phyloP scores from a whole-genome alignment of 2,329 filamentous ascomycete species.

The Fusarium devonianum region DNA sequence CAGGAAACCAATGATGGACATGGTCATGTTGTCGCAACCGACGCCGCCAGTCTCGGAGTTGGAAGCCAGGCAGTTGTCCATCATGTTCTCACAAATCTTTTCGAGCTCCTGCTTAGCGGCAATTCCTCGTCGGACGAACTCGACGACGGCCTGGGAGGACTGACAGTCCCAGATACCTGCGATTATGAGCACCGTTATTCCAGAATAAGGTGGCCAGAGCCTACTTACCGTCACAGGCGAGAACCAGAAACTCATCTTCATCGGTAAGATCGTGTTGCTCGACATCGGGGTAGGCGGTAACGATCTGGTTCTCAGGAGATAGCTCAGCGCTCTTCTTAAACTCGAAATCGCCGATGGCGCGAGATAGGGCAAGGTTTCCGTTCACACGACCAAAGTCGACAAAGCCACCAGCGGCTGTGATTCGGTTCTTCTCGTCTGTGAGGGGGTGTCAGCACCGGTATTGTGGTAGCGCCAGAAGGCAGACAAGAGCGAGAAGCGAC shows the following conservation, averaged over 20 bases:
- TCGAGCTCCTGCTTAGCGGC: conserved; percentile 94
- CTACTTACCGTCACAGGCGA: conserved; percentile 86
- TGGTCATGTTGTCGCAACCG: conserved; percentile 99
- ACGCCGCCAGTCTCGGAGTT: conserved; percentile 98
- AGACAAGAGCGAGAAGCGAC: conserved; percentile 37
- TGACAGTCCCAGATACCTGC: conserved; percentile 99
- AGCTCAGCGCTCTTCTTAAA: conserved; percentile 99
- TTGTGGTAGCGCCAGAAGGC: conserved; percentile 24
- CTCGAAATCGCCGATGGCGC: conserved; percentile 98
- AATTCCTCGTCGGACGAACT: conserved; percentile 96
- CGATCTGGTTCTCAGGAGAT: conserved; percentile 97
- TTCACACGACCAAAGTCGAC: conserved; percentile 99
- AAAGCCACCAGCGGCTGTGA: conserved; percentile 93
- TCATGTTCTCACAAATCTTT: conserved; percentile 99
- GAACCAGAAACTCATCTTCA: conserved; percentile 94
- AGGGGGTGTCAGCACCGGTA: conserved; percentile 23
- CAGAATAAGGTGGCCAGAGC: conserved; percentile 2
- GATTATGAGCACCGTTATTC: conserved; percentile 33
- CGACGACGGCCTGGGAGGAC: conserved; percentile 94
- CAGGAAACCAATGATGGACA: conserved; percentile 88
- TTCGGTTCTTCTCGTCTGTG: conserved; percentile 91
- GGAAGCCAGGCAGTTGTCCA: conserved; percentile 98
- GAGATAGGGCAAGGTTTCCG: conserved; percentile 93
- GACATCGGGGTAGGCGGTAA: conserved; percentile 95
- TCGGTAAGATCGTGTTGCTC: conserved; percentile 87